These are phyloP conservation scores for Scleromitrula shiraiana DNA, from an alignment of 2,329 filamentous ascomycete species.

Conservation along the genomic window DNA sequence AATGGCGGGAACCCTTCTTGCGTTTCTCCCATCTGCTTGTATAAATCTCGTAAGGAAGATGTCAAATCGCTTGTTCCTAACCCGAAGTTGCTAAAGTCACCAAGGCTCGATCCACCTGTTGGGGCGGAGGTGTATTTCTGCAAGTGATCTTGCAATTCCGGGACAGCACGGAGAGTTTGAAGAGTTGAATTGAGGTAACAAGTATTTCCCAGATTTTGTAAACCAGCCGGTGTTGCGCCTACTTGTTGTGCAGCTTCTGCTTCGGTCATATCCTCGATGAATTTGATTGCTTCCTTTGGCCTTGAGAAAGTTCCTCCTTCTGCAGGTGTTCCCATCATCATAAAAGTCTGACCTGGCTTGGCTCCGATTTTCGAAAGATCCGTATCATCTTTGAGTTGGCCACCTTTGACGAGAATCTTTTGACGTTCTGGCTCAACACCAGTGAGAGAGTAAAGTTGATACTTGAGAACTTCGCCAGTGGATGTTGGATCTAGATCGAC, in stretches of 20 bases:
- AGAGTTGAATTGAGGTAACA: constrained; percentile 97
- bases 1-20: constrained; percentile 80
- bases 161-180: constrained; percentile 82
- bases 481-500: constrained; percentile 81
- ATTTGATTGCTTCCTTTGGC: constrained; percentile 76
- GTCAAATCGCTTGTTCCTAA: constrained; percentile 58
- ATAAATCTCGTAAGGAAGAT: constrained; percentile 70
- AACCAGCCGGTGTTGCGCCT: constrained; percentile 77
- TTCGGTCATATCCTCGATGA: constrained; percentile 96
- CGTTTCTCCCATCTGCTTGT: constrained; percentile 82
- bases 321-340: constrained; percentile 91
- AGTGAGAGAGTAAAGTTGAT: constrained; percentile 89
- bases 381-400: constrained; percentile 91
- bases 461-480: constrained; percentile 89
- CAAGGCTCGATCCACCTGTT: constrained; percentile 27
- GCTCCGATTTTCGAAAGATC: constrained; percentile 75
- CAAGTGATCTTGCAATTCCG: constrained; percentile 80
- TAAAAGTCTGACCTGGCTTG: constrained; percentile 79
- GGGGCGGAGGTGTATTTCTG: constrained; percentile 46
- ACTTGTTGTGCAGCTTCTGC: constrained; percentile 77
- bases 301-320: constrained; percentile 53
- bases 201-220: constrained; percentile 92
- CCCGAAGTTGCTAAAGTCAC: constrained; percentile 38
- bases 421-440: constrained; percentile 94
- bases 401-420: constrained; percentile 90